Evolutionary conservation across 116 monocot genomes (phyloP).

Genomic region (Zostera marina): DNA sequence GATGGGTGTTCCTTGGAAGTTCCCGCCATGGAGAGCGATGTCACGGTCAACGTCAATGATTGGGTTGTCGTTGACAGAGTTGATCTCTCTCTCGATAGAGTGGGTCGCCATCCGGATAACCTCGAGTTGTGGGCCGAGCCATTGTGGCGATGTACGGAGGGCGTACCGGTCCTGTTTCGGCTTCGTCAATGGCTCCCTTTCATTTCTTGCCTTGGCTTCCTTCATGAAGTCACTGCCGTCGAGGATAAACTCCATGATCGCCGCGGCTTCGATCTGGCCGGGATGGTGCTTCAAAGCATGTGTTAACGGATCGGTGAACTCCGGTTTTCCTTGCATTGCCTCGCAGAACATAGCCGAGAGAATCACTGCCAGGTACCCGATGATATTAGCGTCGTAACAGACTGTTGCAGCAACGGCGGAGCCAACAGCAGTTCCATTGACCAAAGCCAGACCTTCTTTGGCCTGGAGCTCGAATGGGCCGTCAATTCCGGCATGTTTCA

Average conservation of each 20-base stretch:
- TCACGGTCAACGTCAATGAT: slow-evolving; percentile 37
- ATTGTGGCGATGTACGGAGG: slow-evolving; percentile 7
- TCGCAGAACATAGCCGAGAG: slow-evolving; percentile 18
- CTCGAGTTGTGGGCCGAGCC: slow-evolving; percentile 21
- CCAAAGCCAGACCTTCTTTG: slow-evolving; percentile 11
- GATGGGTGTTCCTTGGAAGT: slow-evolving; percentile 10
- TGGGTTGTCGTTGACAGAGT: slow-evolving; percentile 73
- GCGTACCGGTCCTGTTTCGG: slow-evolving; percentile 24
- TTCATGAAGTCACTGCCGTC: slow-evolving; percentile 19
- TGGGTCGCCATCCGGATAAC: slow-evolving; percentile 20
- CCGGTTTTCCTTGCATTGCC: slow-evolving; percentile 20
- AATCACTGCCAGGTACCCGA: slow-evolving; percentile 7
- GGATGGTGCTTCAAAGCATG: slow-evolving; percentile 27
- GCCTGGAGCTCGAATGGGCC: slow-evolving; percentile 6
- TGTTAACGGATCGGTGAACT: slow-evolving; percentile 20
- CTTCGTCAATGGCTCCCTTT: slow-evolving; percentile 16
- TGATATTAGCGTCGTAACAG: slow-evolving; percentile 14
- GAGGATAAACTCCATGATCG: slow-evolving; percentile 16
- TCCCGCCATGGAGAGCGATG: slow-evolving; percentile 21
- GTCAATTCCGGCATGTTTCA: slow-evolving; percentile 11
- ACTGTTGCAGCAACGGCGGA: slow-evolving; percentile 13
- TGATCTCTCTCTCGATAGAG: slow-evolving; percentile 59
- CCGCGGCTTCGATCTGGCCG: slow-evolving; percentile 23
- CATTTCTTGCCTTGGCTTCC: slow-evolving; percentile 6
- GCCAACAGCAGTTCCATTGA: slow-evolving; percentile 20